Evolutionary conservation across 163 green algal genomes (phyloP), one percentile per base, ranked within the genome.

Genomic region (Prototheca wickerhamii): DNA sequence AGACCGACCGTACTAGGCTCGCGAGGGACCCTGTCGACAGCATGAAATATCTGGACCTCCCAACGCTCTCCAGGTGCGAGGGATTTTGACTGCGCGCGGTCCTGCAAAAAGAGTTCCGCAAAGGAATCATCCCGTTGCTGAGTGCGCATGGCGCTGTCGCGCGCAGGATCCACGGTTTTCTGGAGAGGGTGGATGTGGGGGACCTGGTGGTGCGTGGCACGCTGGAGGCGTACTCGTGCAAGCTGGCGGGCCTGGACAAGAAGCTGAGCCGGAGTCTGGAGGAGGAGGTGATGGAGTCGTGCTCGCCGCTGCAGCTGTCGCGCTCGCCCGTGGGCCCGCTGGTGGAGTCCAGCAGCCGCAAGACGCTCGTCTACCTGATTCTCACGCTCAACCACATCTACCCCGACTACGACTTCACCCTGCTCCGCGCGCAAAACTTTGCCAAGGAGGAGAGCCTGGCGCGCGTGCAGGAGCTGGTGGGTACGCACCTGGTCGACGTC

Each of bases 301-400:
- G 72, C 30, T 85, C 81, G 1, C 83, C 86, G 4, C 33, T 79
- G 18, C 73, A 91, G 64, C 69, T 96, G 42, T 88, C 79, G 17
- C 78, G 77, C 37, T 94, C 85, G 10, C 90, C 90, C 23, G 85
- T 97, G 3, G 91, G 89, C 1, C 67, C 67, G 3, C 60, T 73
- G 10, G 26, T 51, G 17, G 61, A 70, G 56, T 31, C 34, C 4
- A 66, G 34, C 83, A 96, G 87, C 63, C 87, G 93, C 32, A 94
- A 88, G 76, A 99, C 93, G 2, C 79, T 99, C 12, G 92, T 98
- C 37, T 96, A 97, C 79, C 81, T 99, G 23, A 98, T 99, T 65
- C 80, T 98, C 34, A 97, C 92, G 12, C 80, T 98, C 4, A 98
- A 99, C 76, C 87, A 97, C 68, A 91, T 92, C 42, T 99, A 97